Evolutionary conservation across 2,329 filamentous ascomycete species (phyloP).

Genomic region (Exophiala sp.): DNA sequence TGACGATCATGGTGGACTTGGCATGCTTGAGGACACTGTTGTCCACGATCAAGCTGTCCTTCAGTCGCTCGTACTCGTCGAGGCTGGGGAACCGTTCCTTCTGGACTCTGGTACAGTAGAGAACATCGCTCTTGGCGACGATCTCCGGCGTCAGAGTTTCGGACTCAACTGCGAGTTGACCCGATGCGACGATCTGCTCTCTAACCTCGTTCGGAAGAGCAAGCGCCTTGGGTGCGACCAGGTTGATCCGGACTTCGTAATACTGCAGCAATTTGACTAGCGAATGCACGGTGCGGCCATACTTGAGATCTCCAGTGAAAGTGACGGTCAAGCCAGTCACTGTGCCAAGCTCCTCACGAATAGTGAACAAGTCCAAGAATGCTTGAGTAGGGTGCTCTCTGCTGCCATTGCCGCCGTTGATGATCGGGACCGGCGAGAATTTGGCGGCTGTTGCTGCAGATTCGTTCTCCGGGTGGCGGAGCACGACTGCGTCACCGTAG

Average conservation of each 20-base stretch:
- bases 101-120: slow-evolving; percentile 96
- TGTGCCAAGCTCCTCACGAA: slow-evolving; percentile 93
- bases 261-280: slow-evolving; percentile 89
- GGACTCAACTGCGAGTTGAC: slow-evolving; percentile 73
- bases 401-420: slow-evolving; percentile 95
- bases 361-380: slow-evolving; percentile 96
- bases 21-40: slow-evolving; percentile 86
- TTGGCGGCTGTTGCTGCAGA: slow-evolving; percentile 80
- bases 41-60: slow-evolving; percentile 84
- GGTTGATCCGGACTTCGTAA: slow-evolving; percentile 91
- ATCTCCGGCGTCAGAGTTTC: slow-evolving; percentile 82
- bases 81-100: slow-evolving; percentile 88
- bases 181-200: slow-evolving; percentile 66
- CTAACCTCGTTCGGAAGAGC: slow-evolving; percentile 72
- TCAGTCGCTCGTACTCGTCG: slow-evolving; percentile 78
- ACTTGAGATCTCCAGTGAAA: slow-evolving; percentile 87
- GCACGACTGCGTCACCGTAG: slow-evolving; percentile 92
- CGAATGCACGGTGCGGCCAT: slow-evolving; percentile 92
- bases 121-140: slow-evolving; percentile 77
- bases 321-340: slow-evolving; percentile 95
- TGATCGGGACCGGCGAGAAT: slow-evolving; percentile 84
- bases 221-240: slow-evolving; percentile 78
- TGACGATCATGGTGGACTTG: slow-evolving; percentile 87
- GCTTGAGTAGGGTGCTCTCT: slow-evolving; percentile 97
- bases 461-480: slow-evolving; percentile 82